Conservation (phyloP, 1,284 basidiomycete genomes). For the Naganishia cerealis region DNA sequence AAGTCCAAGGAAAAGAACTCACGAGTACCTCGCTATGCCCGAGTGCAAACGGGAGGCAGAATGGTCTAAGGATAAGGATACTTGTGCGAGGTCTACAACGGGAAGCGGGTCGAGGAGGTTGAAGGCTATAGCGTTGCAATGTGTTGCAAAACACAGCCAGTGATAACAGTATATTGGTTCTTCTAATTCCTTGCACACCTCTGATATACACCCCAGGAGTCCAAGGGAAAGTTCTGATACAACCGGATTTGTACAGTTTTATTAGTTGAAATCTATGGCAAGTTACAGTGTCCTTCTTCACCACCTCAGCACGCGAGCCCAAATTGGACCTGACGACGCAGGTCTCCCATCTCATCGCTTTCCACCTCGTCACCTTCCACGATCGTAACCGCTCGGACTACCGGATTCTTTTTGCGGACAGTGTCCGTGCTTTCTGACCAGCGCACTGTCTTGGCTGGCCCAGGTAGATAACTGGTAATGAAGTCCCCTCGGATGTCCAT, state of each 20-base stretch:
- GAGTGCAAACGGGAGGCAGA: too few relatives aligned
- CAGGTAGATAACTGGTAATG: background rate
- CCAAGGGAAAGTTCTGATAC: background rate
- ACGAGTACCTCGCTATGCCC: too few relatives aligned
- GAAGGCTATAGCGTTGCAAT: too few relatives aligned
- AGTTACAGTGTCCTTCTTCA: background rate
- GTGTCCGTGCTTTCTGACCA: slow-evolving; percentile 12
- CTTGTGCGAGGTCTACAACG: too few relatives aligned
- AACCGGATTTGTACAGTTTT: background rate
- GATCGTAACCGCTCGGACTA: slow-evolving; percentile 10
- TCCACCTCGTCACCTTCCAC: slow-evolving; percentile 9
- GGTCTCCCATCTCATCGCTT: background rate
- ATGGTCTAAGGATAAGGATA: too few relatives aligned
- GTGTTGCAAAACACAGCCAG: background rate
- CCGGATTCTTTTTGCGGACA: background rate
- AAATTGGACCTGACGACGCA: background rate
- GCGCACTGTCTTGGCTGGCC: slow-evolving; percentile 18
- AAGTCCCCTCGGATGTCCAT: slow-evolving; percentile 16
- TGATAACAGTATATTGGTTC: background rate
- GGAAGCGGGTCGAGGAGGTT: too few relatives aligned
- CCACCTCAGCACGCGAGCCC: background rate
- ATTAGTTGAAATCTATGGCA: background rate
- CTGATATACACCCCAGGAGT: background rate
- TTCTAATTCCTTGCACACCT: background rate
- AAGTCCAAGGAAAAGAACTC: too few relatives aligned